Evolutionary conservation across 768 basidiomycete species (phyloP), one percentile per base, ranked within the genome.

Genomic region (Kwoniella mangroviensis): DNA sequence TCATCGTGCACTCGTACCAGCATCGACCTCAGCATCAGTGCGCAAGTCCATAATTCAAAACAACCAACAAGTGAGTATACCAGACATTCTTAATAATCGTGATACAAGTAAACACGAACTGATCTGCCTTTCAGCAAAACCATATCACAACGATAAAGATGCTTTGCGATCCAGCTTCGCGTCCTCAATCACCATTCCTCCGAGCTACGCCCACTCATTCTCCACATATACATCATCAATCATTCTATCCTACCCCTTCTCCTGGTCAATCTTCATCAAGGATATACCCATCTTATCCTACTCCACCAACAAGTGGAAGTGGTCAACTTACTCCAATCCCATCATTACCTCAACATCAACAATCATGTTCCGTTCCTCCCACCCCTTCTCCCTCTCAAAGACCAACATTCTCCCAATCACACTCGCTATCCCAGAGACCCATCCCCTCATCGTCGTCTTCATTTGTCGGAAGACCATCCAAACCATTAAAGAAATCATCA

Each of bases 291-390:
- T 60, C 58, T 60, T 60, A 60, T 26, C 34, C 34, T 60, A 60
- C 58, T 60, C 58, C 60, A 51, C 42, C 58, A 40, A 13, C 61
- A 52, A 26, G 26, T 26, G 40, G 22, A n/a, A 41, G 55, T 3
- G 56, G 62, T n/a, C 68, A 69, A 52, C 62, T 62, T 17, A 58
- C 63, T 2, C 68, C 68, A 2, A 69, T 69, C 15, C 63, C 68
- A 12, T 43, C 58, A 19, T 19, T 55, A 24, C 41, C 24, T 60
- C 56, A 17, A 40, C 64, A 54, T 15, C 64, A 34, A 17, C 53
- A 55, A 34, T 54, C 53, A n/a, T 24, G 10, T 15, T 43, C 40
- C 34, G 41, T 40, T n/a, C 22, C 42, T 51, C 41, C 40, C 28
- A 58, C 28, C 19, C 52, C 67, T 61, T 60, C 40, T 55, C 21